Conservation (phyloP, 208 protist species). For the Acanthamoeba healyi region DNA sequence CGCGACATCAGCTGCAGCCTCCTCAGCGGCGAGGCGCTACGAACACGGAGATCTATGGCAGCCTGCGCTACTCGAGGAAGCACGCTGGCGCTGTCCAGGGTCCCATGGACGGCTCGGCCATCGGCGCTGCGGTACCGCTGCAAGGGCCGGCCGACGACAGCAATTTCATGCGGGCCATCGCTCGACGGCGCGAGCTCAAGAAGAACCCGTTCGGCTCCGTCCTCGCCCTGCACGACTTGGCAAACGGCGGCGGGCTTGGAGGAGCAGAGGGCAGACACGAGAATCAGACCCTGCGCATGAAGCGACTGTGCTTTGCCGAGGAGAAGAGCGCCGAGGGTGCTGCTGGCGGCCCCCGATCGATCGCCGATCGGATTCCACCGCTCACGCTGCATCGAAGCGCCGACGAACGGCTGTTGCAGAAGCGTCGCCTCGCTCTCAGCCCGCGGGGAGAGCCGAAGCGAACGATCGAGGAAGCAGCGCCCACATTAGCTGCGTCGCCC, state of each 20-base stretch:
- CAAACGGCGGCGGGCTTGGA: background rate
- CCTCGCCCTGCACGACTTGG: background rate
- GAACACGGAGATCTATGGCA: constrained; percentile 59
- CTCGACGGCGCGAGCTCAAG: constrained; percentile 51
- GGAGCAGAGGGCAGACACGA: background rate
- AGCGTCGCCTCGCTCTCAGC: background rate
- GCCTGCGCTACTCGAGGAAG: constrained; percentile 55
- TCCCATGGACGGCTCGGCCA: constrained; percentile 48
- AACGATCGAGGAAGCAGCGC: background rate
- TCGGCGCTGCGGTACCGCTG: background rate
- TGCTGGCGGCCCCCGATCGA: background rate
- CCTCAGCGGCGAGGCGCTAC: background rate
- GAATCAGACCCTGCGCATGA: background rate
- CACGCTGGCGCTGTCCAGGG: constrained; percentile 11
- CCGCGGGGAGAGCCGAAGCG: constrained; percentile 17
- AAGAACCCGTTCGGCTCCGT: constrained; percentile 12
- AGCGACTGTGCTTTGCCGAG: constrained; percentile 33
- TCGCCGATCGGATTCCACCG: background rate
- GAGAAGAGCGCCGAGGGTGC: background rate
- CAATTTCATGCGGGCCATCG: constrained; percentile 44
- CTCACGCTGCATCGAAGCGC: background rate
- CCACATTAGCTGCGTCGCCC: background rate
- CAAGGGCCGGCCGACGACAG: background rate
- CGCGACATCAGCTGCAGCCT: background rate
- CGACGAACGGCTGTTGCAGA: constrained; percentile 20